These are phyloP conservation scores for Chytriomyces hyalinus DNA, from an alignment of 192 early-diverging fungal genomes.

Conservation along the genomic window DNA sequence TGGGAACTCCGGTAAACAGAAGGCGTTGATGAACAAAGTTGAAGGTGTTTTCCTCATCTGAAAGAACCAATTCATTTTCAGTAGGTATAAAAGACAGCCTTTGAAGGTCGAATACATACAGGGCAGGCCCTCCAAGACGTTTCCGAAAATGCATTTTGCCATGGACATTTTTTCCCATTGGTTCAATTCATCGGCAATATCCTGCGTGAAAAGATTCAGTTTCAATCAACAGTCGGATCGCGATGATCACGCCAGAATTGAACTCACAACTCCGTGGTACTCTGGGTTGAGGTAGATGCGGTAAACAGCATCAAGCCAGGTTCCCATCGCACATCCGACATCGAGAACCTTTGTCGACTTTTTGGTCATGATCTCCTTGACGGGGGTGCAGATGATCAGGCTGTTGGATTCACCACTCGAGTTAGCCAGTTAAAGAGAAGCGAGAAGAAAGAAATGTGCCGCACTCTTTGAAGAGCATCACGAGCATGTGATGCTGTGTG, in stretches of 20 bases:
- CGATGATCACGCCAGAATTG: too few species aligned
- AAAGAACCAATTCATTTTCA: not conserved
- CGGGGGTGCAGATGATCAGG: not conserved
- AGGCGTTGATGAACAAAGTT: constrained; percentile 57
- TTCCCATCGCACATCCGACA: constrained; percentile 28
- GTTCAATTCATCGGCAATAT: constrained; percentile 6
- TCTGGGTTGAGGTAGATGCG: not conserved
- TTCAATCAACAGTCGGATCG: too few species aligned
- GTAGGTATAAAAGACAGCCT: not conserved
- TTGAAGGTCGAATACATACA: not conserved
- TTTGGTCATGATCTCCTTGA: not conserved
- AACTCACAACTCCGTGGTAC: not conserved
- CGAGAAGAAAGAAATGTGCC: not conserved
- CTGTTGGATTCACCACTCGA: not conserved
- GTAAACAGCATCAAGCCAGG: constrained; percentile 9
- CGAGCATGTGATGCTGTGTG: not conserved
- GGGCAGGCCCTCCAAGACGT: constrained; percentile 22
- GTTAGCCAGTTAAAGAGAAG: too few species aligned
- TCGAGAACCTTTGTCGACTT: constrained; percentile 15
- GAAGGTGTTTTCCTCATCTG: constrained; percentile 52
- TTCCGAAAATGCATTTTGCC: constrained; percentile 2
- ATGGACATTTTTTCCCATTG: not conserved
- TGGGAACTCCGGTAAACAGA: constrained; percentile 44
- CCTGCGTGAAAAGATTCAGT: not conserved
- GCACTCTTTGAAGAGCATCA: not conserved